Conservation (phyloP, 2,329 filamentous ascomycete genomes). For the Penicillium sp. region DNA sequence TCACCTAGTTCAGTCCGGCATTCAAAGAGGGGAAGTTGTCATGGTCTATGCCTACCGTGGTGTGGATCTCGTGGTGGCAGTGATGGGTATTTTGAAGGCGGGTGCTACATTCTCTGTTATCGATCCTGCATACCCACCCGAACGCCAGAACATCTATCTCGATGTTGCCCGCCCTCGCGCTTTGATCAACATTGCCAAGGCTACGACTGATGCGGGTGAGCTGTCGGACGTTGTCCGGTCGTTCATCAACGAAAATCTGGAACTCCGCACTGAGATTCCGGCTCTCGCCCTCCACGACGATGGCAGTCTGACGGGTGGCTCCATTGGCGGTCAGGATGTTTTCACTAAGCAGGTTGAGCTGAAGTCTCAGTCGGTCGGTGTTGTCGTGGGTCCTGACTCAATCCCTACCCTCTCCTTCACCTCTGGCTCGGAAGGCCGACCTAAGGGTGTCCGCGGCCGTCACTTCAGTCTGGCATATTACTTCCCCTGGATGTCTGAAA, state of each 20-base stretch:
- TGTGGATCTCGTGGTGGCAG: slow-evolving; percentile 73
- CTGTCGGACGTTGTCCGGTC: slow-evolving; percentile 60
- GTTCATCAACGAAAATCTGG: slow-evolving; percentile 73
- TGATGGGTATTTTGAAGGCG: slow-evolving; percentile 72
- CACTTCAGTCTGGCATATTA: slow-evolving; percentile 86
- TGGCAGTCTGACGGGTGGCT: slow-evolving; percentile 71
- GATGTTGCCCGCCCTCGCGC: slow-evolving; percentile 75
- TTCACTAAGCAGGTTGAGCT: slow-evolving; percentile 57
- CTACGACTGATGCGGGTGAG: slow-evolving; percentile 67
- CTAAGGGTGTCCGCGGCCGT: slow-evolving; percentile 83
- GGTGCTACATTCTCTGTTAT: slow-evolving; percentile 64
- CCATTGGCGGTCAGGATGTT: slow-evolving; percentile 65
- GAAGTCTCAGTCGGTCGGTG: slow-evolving; percentile 63
- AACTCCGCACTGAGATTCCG: slow-evolving; percentile 73
- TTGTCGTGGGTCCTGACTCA: slow-evolving; percentile 84
- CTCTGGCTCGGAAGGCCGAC: slow-evolving; percentile 71
- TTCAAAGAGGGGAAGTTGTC: slow-evolving; percentile 80
- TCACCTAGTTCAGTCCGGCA: slow-evolving; percentile 72
- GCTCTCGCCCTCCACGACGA: slow-evolving; percentile 70
- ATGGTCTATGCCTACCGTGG: slow-evolving; percentile 88
- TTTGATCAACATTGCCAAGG: slow-evolving; percentile 72
- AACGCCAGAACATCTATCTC: slow-evolving; percentile 78
- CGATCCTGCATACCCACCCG: slow-evolving; percentile 80
- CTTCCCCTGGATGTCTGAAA: slow-evolving; percentile 90
- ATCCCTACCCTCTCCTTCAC: slow-evolving; percentile 75